A percentile compares a stretch with the other conserved stretches of the same genome.
These are phyloP conservation scores for Aspergillus pseudonomiae DNA, from an alignment of 2,329 filamentous ascomycete genomes.

Conservation along the genomic window DNA sequence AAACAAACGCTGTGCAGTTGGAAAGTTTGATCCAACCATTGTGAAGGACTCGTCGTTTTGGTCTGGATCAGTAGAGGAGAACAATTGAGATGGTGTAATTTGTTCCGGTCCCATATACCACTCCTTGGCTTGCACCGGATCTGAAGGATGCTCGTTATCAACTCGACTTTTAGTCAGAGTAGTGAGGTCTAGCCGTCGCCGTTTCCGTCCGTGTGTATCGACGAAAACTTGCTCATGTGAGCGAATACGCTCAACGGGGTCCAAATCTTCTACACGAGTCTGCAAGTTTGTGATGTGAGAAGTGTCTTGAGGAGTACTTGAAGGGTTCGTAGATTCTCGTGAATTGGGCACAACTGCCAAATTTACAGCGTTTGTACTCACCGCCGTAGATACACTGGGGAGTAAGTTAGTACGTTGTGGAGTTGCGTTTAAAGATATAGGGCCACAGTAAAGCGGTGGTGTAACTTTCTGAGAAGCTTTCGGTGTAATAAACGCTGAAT, in stretches of 20 bases:
- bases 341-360: background rate
- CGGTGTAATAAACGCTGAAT: background rate
- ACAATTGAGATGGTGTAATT: slow-evolving; percentile 44
- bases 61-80: slow-evolving; percentile 41
- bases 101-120: slow-evolving; percentile 46
- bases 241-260: slow-evolving; percentile 13
- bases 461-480: background rate
- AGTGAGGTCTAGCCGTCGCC: slow-evolving; percentile 30
- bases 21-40: slow-evolving; percentile 24
- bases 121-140: slow-evolving; percentile 1
- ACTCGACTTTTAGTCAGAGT: slow-evolving; percentile 7
- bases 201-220: slow-evolving; percentile 33
- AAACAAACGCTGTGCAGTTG: slow-evolving; percentile 31
- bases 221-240: slow-evolving; percentile 28
- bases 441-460: background rate
- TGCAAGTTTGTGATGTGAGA: background rate
- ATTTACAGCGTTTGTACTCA: background rate
- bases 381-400: background rate
- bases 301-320: background rate
- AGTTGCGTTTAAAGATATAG: background rate
- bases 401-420: background rate
- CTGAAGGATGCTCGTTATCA: background rate
- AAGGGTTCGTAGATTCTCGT: no score
- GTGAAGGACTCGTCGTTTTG: slow-evolving; percentile 32
- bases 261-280: background rate